Evolutionary conservation across 805 yeast species (phyloP), one percentile per base, ranked within the genome.

Genomic region (Wickerhamiella musiphila): DNA sequence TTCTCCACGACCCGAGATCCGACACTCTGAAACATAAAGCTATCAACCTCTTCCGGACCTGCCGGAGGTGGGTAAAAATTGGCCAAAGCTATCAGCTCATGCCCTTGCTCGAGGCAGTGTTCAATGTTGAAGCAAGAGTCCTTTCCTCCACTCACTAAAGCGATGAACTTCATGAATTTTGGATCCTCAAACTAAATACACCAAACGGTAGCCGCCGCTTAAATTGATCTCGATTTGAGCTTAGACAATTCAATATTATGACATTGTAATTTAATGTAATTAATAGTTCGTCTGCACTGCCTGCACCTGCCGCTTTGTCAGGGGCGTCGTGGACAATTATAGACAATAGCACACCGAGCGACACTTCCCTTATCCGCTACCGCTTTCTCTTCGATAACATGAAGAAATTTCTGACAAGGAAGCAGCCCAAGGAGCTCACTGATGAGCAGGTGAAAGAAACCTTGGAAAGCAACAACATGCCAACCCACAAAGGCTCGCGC

Each of bases 21-120:
- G 6, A 90, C 96, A 0, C 98, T 90, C 54, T 90, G 98, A 53
- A 79, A 90, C 98, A 90, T 90, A 49, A 76, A 86, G 33, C 94
- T 79, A 51, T 90, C 95, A 33, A 90, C 57, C 52, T 90, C 98
- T 42, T 72, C 75, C 1, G 63, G 62, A 4, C 41, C 28, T 19
- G 31, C 28, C 4, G 23, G 16, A 9, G 22, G 23, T 1, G 94
- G 94, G 45, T 71, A 70, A 38, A 90, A 53, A 46, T 90, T 90
- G 0, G 83, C 96, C 29, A 86, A 54, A 1, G 94, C 94, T 1
- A 69, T 69, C 5, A 90, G 58, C 44, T 79, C 78, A 56, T 90
- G 98, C 10, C 92, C 93, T 32, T 78, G 70, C 3, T 67, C 63
- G n/a, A 78, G 50, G 47, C 96, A 82, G 49, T 90, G 93, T 23